These are phyloP conservation scores for Annulohypoxylon nitens DNA, from an alignment of 495 filamentous ascomycete genomes.

Conservation along the genomic window DNA sequence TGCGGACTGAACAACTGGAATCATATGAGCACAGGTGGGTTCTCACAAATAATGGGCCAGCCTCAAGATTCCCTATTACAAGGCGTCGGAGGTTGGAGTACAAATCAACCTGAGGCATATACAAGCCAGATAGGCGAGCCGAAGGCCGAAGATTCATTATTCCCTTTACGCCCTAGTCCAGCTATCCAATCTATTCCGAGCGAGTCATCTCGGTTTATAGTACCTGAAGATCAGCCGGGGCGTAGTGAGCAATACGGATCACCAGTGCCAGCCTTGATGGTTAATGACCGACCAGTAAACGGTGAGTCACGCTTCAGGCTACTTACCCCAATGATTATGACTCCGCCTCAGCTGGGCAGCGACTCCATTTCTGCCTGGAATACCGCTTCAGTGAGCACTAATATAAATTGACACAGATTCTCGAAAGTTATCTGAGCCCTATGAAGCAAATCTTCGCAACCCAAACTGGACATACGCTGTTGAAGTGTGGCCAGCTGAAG, in stretches of 20 bases:
- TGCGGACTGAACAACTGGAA: neutral
- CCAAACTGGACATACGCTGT: conserved; percentile 39
- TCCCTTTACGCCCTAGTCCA: neutral
- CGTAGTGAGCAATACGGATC: neutral
- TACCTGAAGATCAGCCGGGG: neutral
- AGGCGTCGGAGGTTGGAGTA: neutral
- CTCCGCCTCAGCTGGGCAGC: conserved; percentile 35
- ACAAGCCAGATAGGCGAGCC: conserved; percentile 1
- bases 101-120: neutral
- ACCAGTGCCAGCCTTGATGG: neutral
- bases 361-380: conserved; percentile 37
- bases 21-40: neutral
- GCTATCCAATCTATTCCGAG: neutral
- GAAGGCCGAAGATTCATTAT: neutral
- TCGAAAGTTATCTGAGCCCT: neutral
- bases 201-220: neutral
- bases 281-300: neutral
- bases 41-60: neutral
- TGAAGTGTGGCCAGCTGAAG: conserved; percentile 36
- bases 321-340: conserved; percentile 25
- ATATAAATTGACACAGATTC: conserved; percentile 27
- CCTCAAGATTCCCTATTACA: neutral
- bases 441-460: neutral
- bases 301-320: conserved; percentile 44
- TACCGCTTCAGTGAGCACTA: conserved; percentile 1